phyloP scores from a whole-genome alignment of 345 rosid species.

The Firmiana major region DNA sequence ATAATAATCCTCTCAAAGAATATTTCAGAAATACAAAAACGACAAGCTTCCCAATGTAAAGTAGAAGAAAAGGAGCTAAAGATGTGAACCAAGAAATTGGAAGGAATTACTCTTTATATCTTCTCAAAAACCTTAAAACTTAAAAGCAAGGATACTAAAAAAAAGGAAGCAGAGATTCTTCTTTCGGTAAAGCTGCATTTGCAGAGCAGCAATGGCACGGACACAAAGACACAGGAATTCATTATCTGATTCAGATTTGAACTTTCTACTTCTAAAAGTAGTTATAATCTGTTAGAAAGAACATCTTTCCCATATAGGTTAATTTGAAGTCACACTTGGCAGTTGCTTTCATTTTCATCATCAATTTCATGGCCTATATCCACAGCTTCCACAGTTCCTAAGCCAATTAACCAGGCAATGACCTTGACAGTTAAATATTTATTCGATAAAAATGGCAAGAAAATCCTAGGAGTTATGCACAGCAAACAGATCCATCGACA shows the following conservation, averaged over 20 bases:
- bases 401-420: not conserved
- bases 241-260: not conserved
- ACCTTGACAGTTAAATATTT: not conserved
- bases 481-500: not conserved
- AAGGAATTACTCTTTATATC: constrained; percentile 24
- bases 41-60: constrained; percentile 20
- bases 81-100: constrained; percentile 5
- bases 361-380: not conserved
- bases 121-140: constrained; percentile 18
- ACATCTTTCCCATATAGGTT: not conserved
- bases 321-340: not conserved
- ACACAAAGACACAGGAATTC: not conserved
- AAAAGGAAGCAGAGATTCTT: constrained; percentile 23
- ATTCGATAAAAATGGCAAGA: not conserved
- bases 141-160: constrained; percentile 18
- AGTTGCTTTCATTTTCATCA: not conserved
- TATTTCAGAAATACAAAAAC: constrained; percentile 1
- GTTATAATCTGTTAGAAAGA: not conserved
- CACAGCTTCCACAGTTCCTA: not conserved
- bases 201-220: constrained; percentile 11
- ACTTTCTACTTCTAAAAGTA: constrained; percentile 3
- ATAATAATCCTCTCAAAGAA: constrained; percentile 20
- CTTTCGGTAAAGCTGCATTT: constrained; percentile 16
- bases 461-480: not conserved
- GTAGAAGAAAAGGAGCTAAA: constrained; percentile 5